Percentiles rank a stretch among this genome's conserved stretches.
These are phyloP conservation scores for Colletotrichum eleusines DNA, from an alignment of 2,329 filamentous ascomycete species.

Conservation along the genomic window DNA sequence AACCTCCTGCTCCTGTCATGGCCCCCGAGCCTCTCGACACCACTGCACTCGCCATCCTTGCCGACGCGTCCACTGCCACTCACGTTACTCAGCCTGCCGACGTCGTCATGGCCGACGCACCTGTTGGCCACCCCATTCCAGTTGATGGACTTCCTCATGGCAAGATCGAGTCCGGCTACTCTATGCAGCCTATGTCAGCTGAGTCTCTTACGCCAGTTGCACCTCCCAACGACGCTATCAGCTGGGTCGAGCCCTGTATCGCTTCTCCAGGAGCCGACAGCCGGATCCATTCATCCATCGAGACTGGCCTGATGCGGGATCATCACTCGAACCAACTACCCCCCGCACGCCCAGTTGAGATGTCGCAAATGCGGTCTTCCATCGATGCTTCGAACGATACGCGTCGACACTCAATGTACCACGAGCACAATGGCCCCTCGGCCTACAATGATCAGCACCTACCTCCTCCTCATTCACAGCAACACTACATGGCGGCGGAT, in stretches of 20 bases:
- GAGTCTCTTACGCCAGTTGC: conserved; percentile 22
- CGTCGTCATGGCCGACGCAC: conserved; percentile 23
- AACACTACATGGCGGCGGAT: conserved; percentile 30
- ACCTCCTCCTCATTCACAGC: conserved; percentile 29
- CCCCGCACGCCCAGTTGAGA: conserved; percentile 40
- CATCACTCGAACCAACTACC: conserved; percentile 29
- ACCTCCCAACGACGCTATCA: conserved; percentile 14
- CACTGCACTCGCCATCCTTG: conserved; percentile 29
- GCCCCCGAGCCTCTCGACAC: conserved; percentile 24
- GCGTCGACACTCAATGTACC: conserved; percentile 37
- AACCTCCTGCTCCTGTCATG: conserved; percentile 31
- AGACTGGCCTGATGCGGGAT: conserved; percentile 15
- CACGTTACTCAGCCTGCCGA: conserved; percentile 26
- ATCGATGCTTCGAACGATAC: conserved; percentile 33
- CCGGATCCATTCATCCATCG: conserved; percentile 31
- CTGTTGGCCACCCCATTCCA: conserved; percentile 12
- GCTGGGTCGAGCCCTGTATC: conserved; percentile 34
- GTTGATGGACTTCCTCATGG: conserved; percentile 20
- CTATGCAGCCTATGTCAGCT: conserved; percentile 18
- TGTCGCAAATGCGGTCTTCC: conserved; percentile 36
- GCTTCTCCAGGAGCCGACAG: conserved; percentile 27
- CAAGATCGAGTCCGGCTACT: conserved; percentile 32
- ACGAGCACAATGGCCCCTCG: conserved; percentile 30
- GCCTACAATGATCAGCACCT: conserved; percentile 36
- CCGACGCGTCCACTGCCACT: conserved; percentile 23